Percentiles rank a stretch among this genome's conserved stretches.
Evolutionary conservation across 2,329 filamentous ascomycete species (phyloP).

Genomic region (Monilinia fructicola): DNA sequence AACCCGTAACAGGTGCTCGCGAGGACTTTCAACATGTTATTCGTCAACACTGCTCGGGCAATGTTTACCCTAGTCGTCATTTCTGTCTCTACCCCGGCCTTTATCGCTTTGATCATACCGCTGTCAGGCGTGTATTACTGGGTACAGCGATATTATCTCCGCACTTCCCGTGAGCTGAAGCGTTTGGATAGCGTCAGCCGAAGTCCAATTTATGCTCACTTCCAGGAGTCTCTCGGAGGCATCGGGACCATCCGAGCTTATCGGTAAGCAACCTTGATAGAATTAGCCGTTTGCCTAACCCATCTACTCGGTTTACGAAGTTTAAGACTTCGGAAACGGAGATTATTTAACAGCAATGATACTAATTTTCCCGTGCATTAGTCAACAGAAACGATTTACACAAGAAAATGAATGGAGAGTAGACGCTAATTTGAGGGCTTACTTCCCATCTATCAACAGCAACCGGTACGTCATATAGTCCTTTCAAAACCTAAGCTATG

Average conservation of each 20-base stretch:
- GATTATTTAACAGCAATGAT: conserved; percentile 9
- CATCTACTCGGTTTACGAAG: conserved; percentile 1
- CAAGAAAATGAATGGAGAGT: conserved; percentile 97
- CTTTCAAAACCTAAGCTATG: background rate
- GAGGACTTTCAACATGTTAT: conserved; percentile 96
- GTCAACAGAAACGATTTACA: conserved; percentile 80
- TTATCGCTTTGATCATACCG: conserved; percentile 78
- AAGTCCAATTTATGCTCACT: conserved; percentile 96
- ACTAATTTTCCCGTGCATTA: conserved; percentile 15
- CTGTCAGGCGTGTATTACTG: conserved; percentile 79
- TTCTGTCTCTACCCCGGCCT: conserved; percentile 75
- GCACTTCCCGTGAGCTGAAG: conserved; percentile 95
- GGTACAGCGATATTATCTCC: conserved; percentile 95
- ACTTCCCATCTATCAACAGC: conserved; percentile 92
- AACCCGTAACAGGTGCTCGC: conserved; percentile 90
- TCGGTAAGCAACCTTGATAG: conserved; percentile 43
- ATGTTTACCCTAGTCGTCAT: conserved; percentile 86
- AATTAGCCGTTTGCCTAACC: background rate
- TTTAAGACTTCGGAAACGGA: conserved; percentile 4
- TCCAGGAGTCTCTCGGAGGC: conserved; percentile 93
- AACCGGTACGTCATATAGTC: conserved; percentile 35
- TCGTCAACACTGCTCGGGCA: conserved; percentile 72
- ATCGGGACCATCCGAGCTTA: conserved; percentile 96
- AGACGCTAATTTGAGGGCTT: conserved; percentile 89
- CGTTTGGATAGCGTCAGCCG: conserved; percentile 91